Conservation (phyloP, 768 basidiomycete species). For the Dioszegia crocea region DNA sequence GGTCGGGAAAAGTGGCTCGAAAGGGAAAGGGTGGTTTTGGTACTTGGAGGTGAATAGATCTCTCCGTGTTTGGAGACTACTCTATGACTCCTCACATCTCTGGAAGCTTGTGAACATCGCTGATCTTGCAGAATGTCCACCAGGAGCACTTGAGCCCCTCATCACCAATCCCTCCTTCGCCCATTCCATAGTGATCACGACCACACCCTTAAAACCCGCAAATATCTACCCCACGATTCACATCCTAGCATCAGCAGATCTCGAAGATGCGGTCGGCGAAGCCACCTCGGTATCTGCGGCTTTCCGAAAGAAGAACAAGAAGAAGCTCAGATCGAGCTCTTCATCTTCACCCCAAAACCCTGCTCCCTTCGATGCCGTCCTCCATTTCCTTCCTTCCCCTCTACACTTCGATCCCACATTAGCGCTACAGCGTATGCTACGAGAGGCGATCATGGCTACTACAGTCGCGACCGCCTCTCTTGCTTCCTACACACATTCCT, state of each 20-base stretch:
- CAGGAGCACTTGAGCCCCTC: neutral
- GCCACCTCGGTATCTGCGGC: neutral
- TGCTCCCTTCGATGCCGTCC: constrained; percentile 2
- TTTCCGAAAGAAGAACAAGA: constrained; percentile 7
- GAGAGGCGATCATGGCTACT: constrained; percentile 8
- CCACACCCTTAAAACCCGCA: neutral
- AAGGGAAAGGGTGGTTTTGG: constrained; percentile 2
- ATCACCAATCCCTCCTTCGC: constrained; percentile 2
- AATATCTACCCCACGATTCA: neutral
- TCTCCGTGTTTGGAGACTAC: too few relatives aligned
- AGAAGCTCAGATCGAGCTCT: neutral
- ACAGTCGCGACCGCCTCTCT: constrained; percentile 1
- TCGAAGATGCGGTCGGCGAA: constrained; percentile 1
- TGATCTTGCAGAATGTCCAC: neutral
- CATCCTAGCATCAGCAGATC: neutral
- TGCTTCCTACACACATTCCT: neutral
- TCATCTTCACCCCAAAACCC: neutral
- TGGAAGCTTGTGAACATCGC: neutral
- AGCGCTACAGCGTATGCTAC: constrained; percentile 2
- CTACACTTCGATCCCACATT: neutral
- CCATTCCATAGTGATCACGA: neutral
- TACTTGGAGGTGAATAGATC: neutral
- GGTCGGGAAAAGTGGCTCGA: neutral
- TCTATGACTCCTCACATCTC: too few relatives aligned
- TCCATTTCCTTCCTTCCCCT: constrained; percentile 1